Base-by-base conservation (phyloP, 2,329 filamentous ascomycete genomes). In the Cladobotryum protrusum region DNA sequence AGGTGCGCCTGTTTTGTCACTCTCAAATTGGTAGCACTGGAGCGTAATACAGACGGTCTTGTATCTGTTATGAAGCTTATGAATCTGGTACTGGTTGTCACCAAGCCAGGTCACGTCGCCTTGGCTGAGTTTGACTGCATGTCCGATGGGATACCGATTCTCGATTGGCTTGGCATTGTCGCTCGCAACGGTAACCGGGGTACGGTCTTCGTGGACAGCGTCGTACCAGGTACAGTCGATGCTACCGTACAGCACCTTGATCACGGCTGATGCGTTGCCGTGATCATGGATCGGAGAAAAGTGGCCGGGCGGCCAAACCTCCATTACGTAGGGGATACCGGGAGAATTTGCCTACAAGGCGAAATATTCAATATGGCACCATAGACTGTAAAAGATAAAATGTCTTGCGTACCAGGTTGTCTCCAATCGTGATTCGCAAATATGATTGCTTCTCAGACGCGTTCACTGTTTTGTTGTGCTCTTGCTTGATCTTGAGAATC, bases 201-300 rank as follows among this genome's bases (percentile, higher is more conserved):
- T 17, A n/a, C 35, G 35, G 35, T 37, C 17, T 17, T 48, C 19
- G 8, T 17, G 34, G 45, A 48, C 18, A 2, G 45, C 15, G 36
- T 40, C 35, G 36, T 41, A 48, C 34, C 34, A 48, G 15, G 45
- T 48, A 35, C 35, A 40, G 36, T 48, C 40, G 17, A 48, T 48
- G 35, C 36, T 42, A 15, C 45, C 45, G 24, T 48, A 35, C 18
- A 48, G 45, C 9, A 48, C 45, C 20, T 48, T 48, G 45, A 48
- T 48, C n/a, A 48, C 45, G 35, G 45, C 45, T 17, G 34, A 48
- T 6, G 45, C 45, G 15, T 48, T 33, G 34, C 45, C 45, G 29
- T 48, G 45, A 19, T 48, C 45, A 32, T 48, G 45, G 18, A 48
- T 42, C 12, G 45, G 45, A 14, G 45, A 48, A 24, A 40, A 48